Conservation (phyloP, 1,284 basidiomycete species). For the Leccinum holopus region DNA sequence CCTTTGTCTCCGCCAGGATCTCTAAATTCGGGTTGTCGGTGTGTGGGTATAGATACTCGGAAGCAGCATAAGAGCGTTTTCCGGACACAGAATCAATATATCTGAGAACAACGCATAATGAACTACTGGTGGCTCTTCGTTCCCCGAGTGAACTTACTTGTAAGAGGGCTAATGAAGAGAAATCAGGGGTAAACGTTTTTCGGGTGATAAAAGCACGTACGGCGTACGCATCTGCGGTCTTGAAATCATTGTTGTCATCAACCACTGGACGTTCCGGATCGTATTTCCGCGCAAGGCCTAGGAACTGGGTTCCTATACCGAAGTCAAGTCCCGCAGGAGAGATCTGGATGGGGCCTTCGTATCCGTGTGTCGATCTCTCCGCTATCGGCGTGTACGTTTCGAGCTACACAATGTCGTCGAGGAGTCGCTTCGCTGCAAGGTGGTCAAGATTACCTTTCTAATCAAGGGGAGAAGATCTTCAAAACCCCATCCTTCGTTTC, state of each 20-base stretch:
- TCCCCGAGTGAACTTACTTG: not conserved
- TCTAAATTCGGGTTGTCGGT: slow-evolving; percentile 37
- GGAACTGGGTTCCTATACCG: slow-evolving; percentile 10
- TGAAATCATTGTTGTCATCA: slow-evolving; percentile 47
- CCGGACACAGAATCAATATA: slow-evolving; percentile 52
- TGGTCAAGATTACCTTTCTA: slow-evolving; percentile 1
- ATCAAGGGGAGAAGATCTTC: slow-evolving; percentile 11
- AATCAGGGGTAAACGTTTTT: not conserved
- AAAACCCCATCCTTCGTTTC: slow-evolving; percentile 54
- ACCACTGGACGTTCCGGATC: slow-evolving; percentile 31
- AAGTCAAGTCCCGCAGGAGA: slow-evolving; percentile 1
- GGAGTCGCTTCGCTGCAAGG: not conserved
- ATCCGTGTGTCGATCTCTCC: slow-evolving; percentile 9
- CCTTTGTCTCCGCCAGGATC: not conserved
- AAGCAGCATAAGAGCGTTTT: slow-evolving; percentile 55
- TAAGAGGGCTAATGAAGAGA: not conserved
- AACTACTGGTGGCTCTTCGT: not conserved
- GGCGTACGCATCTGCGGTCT: slow-evolving; percentile 42
- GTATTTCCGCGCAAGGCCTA: slow-evolving; percentile 6
- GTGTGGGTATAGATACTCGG: slow-evolving; percentile 56
- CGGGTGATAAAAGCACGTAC: slow-evolving; percentile 33
- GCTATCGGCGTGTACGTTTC: slow-evolving; percentile 12
- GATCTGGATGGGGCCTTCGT: slow-evolving; percentile 7
- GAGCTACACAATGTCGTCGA: not conserved
- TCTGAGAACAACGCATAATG: slow-evolving; percentile 19